These are phyloP conservation scores for Tillandsia fasciculata DNA, from an alignment of 176 grass and related monocot species.

Conservation along the genomic window DNA sequence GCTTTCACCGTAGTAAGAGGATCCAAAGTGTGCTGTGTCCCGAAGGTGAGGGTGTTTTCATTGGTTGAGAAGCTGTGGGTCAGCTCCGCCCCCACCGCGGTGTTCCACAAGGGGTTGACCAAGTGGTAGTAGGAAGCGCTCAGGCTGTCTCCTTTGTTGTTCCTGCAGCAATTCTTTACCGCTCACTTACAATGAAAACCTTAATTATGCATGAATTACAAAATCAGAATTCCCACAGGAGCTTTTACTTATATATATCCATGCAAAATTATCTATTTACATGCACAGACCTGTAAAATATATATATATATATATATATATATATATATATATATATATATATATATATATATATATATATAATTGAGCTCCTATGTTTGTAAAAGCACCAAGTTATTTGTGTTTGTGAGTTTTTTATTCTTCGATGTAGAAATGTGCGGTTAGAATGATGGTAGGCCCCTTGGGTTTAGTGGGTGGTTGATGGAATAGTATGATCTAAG, in stretches of 20 bases:
- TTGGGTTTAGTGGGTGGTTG: too few species aligned
- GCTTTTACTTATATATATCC: not conserved
- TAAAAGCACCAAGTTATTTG: too few species aligned
- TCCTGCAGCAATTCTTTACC: conserved; percentile 32
- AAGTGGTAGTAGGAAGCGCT: conserved; percentile 65
- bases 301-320: too few species aligned
- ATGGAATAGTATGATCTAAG: too few species aligned
- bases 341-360: too few species aligned
- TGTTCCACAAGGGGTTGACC: conserved; percentile 35
- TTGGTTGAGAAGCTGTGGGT: conserved; percentile 61
- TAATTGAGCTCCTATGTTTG: too few species aligned
- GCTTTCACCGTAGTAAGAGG: conserved; percentile 52
- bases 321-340: too few species aligned
- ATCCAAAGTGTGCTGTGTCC: conserved; percentile 45
- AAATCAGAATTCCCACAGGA: not conserved
- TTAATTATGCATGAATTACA: not conserved
- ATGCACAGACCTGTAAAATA: too few species aligned
- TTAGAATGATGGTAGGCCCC: too few species aligned
- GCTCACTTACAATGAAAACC: conserved; percentile 12
- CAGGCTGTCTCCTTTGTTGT: conserved; percentile 63
- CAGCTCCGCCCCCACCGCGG: conserved; percentile 60
- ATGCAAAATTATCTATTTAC: not conserved
- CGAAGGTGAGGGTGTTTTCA: conserved; percentile 55
- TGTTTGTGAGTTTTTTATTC: too few species aligned
- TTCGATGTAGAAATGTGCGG: too few species aligned